phyloP scores from a whole-genome alignment of 2,329 filamentous ascomycete species.

The Alternaria ventricosa region DNA sequence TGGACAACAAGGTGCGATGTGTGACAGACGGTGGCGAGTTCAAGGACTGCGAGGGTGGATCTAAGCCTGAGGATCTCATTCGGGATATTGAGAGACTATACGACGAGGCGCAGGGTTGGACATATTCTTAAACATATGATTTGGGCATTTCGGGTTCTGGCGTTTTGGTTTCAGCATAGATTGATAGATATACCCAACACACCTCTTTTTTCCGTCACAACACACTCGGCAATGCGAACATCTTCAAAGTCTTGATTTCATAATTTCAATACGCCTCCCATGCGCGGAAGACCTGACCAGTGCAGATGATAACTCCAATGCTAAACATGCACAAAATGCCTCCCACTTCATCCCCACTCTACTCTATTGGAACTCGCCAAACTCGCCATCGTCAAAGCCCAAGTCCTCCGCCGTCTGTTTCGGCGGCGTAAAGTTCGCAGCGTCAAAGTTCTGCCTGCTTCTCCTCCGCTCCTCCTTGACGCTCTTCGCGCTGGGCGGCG shows the following conservation, averaged over 20 bases:
- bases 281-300: slow-evolving; percentile 21
- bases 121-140: slow-evolving; percentile 17
- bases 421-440: slow-evolving; percentile 8
- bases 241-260: background rate
- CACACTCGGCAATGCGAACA: background rate
- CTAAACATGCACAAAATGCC: slow-evolving; percentile 17
- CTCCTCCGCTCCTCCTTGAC: slow-evolving; percentile 67
- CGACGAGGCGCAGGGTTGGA: slow-evolving; percentile 38
- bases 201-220: background rate
- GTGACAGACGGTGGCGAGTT: slow-evolving; percentile 80
- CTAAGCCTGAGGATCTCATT: slow-evolving; percentile 74
- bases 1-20: slow-evolving; percentile 83
- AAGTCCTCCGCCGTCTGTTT: slow-evolving; percentile 62
- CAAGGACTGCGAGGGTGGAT: slow-evolving; percentile 76
- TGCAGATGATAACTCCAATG: slow-evolving; percentile 24
- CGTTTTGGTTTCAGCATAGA: background rate
- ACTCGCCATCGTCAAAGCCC: slow-evolving; percentile 86
- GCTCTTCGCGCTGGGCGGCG: slow-evolving; percentile 69
- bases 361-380: slow-evolving; percentile 75
- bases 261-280: slow-evolving; percentile 23
- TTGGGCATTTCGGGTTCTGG: background rate
- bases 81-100: slow-evolving; percentile 77
- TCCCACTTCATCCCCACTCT: background rate
- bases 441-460: slow-evolving; percentile 54
- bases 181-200: slow-evolving; percentile 10